A percentile compares a stretch with the other conserved stretches of the same genome.
Conservation (phyloP, 305 asterid species). For the Fraxinus sp. region DNA sequence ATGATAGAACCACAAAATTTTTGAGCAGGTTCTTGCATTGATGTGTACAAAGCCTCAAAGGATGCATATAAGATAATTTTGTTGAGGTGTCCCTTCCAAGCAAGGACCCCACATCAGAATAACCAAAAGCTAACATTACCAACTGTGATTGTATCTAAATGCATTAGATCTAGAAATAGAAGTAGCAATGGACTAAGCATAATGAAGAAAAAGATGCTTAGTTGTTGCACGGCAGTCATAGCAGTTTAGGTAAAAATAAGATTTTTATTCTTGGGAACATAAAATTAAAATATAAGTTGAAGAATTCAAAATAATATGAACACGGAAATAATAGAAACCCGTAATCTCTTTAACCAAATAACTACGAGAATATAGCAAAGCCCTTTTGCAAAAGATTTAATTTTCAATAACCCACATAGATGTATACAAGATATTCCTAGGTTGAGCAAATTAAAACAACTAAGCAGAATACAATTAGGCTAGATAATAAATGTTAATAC, state of each 20-base stretch:
- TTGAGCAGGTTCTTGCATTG: no score
- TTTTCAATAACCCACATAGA: not conserved
- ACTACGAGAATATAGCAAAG: not conserved
- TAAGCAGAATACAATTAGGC: not conserved
- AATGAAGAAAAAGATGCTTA: not conserved
- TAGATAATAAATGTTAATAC: not conserved
- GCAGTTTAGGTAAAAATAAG: not conserved
- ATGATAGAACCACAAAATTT: no score
- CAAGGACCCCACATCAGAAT: not conserved
- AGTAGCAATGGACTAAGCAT: not conserved
- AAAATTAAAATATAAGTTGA: not conserved
- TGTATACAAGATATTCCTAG: not conserved
- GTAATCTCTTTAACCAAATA: not conserved
- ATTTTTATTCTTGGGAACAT: not conserved
- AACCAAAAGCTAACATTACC: not conserved
- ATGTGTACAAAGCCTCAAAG: no score
- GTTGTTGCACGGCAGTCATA: not conserved
- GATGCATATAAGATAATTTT: not conserved
- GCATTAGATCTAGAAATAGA: not conserved
- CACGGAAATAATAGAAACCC: not conserved
- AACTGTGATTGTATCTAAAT: not conserved
- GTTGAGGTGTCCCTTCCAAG: not conserved
- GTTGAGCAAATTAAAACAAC: not conserved
- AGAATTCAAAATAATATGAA: not conserved
- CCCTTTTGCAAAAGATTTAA: not conserved